These are phyloP conservation scores for Globisporangium sylvaticum DNA, from an alignment of 352 stramenopile genomes.

Conservation along the genomic window DNA sequence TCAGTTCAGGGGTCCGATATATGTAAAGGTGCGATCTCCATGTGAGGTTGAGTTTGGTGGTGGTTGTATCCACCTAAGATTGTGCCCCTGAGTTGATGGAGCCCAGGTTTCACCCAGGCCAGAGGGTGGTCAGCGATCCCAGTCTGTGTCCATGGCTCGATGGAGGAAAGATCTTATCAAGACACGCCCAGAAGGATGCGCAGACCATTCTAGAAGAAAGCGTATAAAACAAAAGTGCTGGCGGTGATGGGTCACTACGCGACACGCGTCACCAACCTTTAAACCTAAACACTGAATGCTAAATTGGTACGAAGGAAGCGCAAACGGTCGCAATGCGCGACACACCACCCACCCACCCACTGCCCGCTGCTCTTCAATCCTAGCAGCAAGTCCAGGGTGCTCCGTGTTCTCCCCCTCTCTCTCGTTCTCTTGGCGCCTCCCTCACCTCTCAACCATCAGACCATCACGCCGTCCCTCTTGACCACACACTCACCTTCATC, in stretches of 20 bases:
- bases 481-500: not conserved
- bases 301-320: not conserved
- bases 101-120: not conserved
- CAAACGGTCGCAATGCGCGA: not conserved
- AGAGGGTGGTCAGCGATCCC: not conserved
- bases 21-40: not conserved
- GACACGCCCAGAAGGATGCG: not conserved
- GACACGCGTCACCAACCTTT: not conserved
- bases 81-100: not conserved
- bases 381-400: too few species aligned
- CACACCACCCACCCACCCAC: not conserved
- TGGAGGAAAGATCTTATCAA: not conserved
- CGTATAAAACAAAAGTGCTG: not conserved
- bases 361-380: too few species aligned
- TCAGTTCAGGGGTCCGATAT: not conserved
- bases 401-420: not conserved
- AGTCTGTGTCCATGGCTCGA: not conserved
- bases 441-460: not conserved
- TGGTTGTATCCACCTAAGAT: not conserved
- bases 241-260: not conserved
- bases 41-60: not conserved
- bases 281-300: not conserved
- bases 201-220: conserved; percentile 9
- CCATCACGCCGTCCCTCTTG: not conserved
- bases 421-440: not conserved